Evolutionary conservation across 805 yeast species (phyloP).

Genomic region (Candida rishiriensis): DNA sequence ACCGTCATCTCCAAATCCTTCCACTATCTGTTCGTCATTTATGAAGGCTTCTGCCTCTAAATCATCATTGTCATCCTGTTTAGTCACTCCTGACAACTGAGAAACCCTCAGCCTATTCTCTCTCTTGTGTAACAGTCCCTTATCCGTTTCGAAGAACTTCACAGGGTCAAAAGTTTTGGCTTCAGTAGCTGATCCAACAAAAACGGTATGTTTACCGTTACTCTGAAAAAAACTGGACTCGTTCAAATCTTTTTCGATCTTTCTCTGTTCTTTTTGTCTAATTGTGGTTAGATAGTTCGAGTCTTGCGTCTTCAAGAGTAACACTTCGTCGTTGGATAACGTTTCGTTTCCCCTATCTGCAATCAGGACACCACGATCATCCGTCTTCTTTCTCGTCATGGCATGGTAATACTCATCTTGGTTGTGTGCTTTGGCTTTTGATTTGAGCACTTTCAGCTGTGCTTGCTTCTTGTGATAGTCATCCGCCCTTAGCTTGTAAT

Average conservation of each 20-base stretch:
- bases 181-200: slow-evolving; percentile 62
- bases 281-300: slow-evolving; percentile 77
- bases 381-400: slow-evolving; percentile 71
- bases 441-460: slow-evolving; percentile 63
- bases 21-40: slow-evolving; percentile 14
- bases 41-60: slow-evolving; percentile 24
- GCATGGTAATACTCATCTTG: slow-evolving; percentile 97
- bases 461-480: slow-evolving; percentile 58
- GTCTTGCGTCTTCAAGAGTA: slow-evolving; percentile 87
- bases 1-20: slow-evolving; percentile 23
- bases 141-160: slow-evolving; percentile 65
- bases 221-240: slow-evolving; percentile 44
- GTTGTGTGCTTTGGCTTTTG: slow-evolving; percentile 69
- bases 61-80: slow-evolving; percentile 27
- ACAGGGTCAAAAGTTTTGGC: slow-evolving; percentile 60
- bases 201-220: slow-evolving; percentile 78
- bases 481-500: slow-evolving; percentile 55
- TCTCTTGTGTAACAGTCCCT: slow-evolving; percentile 51
- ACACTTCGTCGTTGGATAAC: slow-evolving; percentile 68
- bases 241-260: slow-evolving; percentile 54
- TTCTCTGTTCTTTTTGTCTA: slow-evolving; percentile 61
- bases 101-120: slow-evolving; percentile 67
- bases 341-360: slow-evolving; percentile 61
- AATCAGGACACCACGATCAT: slow-evolving; percentile 61
- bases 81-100: slow-evolving; percentile 47